These are phyloP conservation scores for Leccinum ochraceum DNA, from an alignment of 768 basidiomycete genomes.

Conservation along the genomic window DNA sequence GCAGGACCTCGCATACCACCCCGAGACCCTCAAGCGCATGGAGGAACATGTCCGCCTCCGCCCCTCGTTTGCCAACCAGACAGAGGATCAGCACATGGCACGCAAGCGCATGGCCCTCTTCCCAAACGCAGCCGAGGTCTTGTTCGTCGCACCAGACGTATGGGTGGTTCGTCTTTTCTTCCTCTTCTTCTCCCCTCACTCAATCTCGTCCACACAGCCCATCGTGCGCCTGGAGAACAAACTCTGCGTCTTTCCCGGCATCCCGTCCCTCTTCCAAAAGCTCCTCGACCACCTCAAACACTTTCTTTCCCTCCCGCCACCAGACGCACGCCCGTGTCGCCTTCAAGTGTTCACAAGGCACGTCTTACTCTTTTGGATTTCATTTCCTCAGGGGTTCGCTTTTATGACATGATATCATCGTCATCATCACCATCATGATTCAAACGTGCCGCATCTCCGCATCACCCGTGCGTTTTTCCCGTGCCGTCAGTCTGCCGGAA, in stretches of 20 bases:
- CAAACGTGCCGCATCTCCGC: neutral
- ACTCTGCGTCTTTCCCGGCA: constrained; percentile 90
- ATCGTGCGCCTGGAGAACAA: constrained; percentile 84
- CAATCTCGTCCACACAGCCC: constrained; percentile 48
- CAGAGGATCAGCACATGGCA: constrained; percentile 72
- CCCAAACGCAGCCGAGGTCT: constrained; percentile 72
- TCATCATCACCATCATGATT: neutral
- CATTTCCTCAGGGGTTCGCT: neutral
- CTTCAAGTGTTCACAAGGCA: constrained; percentile 86
- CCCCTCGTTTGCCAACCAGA: constrained; percentile 60
- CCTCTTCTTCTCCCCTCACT: neutral
- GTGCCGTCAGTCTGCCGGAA: constrained; percentile 57
- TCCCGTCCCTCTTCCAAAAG: constrained; percentile 80
- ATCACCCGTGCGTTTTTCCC: neutral
- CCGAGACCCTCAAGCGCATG: constrained; percentile 80
- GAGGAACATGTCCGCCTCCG: constrained; percentile 55
- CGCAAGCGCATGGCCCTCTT: constrained; percentile 90
- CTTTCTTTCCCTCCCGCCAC: constrained; percentile 79
- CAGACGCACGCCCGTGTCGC: constrained; percentile 68
- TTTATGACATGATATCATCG: neutral
- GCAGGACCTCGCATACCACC: constrained; percentile 67
- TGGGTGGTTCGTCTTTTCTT: constrained; percentile 69
- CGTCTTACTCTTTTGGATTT: constrained; percentile 17
- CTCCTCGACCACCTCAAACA: constrained; percentile 74
- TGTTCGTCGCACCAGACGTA: constrained; percentile 77